Evolutionary conservation across 768 basidiomycete species (phyloP).

Genomic region (Fomitopsis pulvina): DNA sequence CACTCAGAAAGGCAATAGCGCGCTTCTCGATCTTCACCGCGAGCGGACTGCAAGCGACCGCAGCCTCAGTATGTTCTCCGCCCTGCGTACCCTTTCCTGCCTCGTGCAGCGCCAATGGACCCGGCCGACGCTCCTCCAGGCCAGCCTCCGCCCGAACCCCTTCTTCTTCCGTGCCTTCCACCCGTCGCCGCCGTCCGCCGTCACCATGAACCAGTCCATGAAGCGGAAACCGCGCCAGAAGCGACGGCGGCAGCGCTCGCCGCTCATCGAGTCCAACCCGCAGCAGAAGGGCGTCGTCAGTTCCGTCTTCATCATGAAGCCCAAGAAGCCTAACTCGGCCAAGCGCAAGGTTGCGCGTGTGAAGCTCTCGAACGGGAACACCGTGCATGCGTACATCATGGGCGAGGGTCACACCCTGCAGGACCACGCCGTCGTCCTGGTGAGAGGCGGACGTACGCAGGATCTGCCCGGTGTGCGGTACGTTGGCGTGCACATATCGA

Average conservation of each 20-base stretch:
- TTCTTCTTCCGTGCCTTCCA: constrained; percentile 50
- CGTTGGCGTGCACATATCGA: constrained; percentile 15
- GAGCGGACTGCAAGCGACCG: background rate
- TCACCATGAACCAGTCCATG: constrained; percentile 86
- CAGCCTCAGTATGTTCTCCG: constrained; percentile 18
- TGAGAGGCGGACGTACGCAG: constrained; percentile 94
- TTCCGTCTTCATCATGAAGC: constrained; percentile 71
- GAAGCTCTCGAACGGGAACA: constrained; percentile 85
- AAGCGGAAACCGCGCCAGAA: constrained; percentile 54
- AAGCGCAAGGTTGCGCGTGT: constrained; percentile 96
- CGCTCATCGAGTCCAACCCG: constrained; percentile 70
- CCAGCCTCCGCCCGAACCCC: constrained; percentile 3
- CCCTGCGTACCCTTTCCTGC: constrained; percentile 12
- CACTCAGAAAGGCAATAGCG: background rate
- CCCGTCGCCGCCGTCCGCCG: constrained; percentile 45
- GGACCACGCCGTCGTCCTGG: constrained; percentile 92
- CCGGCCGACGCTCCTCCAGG: constrained; percentile 4
- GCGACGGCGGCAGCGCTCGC: constrained; percentile 54
- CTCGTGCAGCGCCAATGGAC: constrained; percentile 9
- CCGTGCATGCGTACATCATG: constrained; percentile 88
- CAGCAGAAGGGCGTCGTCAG: constrained; percentile 93
- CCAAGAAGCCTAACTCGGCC: constrained; percentile 98
- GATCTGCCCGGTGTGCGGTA: constrained; percentile 98
- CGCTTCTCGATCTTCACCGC: background rate
- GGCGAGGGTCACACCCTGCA: constrained; percentile 98